Evolutionary conservation across 352 stramenopile species (phyloP).

Genomic region (Thalassiosira sp.): DNA sequence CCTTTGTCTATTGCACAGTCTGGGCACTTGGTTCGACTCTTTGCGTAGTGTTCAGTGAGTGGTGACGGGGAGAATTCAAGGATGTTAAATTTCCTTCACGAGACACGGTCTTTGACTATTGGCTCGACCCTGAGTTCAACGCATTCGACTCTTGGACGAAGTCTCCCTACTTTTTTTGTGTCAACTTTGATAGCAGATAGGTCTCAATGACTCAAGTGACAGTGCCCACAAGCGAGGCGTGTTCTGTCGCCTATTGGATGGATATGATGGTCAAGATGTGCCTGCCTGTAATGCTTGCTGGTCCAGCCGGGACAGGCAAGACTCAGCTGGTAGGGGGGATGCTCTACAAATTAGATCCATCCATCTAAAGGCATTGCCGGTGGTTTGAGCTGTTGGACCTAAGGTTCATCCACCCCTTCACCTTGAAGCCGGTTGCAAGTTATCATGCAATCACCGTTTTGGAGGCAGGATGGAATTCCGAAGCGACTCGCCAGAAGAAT

Average conservation of each 20-base stretch:
- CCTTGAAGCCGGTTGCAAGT: no score
- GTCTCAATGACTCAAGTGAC: conserved; percentile 95
- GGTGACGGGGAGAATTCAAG: conserved; percentile 77
- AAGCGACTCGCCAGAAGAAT: no score
- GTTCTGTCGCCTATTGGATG: conserved; percentile 92
- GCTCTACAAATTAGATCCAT: conserved; percentile 69
- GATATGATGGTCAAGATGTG: conserved; percentile 91
- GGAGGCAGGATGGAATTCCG: no score
- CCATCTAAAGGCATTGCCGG: no score
- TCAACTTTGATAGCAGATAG: conserved; percentile 91
- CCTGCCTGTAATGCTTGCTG: conserved; percentile 92
- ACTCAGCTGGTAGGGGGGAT: conserved; percentile 94
- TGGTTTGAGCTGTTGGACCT: no score
- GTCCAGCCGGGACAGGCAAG: conserved; percentile 93
- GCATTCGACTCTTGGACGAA: conserved; percentile 93
- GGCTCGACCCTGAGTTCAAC: conserved; percentile 91
- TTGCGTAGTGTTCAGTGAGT: conserved; percentile 85
- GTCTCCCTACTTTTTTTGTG: conserved; percentile 80
- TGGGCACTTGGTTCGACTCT: conserved; percentile 95
- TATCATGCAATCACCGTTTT: no score
- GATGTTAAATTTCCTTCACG: conserved; percentile 91
- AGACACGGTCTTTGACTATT: conserved; percentile 95
- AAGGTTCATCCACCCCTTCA: no score
- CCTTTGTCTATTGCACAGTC: conserved; percentile 94
- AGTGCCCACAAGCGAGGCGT: conserved; percentile 93